Evolutionary conservation across 1,139 yeast species (phyloP).

Genomic region (Sugiyamaella japonica): DNA sequence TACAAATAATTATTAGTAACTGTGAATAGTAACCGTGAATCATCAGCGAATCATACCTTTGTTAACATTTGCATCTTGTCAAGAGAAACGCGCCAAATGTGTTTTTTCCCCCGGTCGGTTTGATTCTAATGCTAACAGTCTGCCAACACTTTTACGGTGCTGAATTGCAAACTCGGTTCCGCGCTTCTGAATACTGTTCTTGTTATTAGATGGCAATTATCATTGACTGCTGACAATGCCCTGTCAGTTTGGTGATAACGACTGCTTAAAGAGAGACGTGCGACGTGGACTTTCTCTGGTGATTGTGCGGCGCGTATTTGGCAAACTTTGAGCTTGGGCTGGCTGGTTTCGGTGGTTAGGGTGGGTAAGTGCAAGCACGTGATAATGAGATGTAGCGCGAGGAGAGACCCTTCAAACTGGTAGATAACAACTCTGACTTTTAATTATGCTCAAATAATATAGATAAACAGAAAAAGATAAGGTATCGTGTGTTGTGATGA

Average conservation of each 20-base stretch:
- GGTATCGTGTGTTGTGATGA: too few relatives aligned
- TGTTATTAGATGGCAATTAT: not conserved
- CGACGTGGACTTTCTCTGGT: conserved; percentile 13
- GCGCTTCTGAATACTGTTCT: too few relatives aligned
- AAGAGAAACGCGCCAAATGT: not conserved
- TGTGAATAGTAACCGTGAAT: too few relatives aligned
- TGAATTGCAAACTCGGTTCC: too few relatives aligned
- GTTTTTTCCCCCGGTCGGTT: not conserved
- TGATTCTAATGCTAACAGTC: too few relatives aligned
- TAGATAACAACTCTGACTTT: too few relatives aligned
- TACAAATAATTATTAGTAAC: conserved; percentile 31
- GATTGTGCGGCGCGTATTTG: conserved; percentile 7
- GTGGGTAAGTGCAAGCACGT: not conserved
- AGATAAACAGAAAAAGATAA: too few relatives aligned
- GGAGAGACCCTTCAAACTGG: too few relatives aligned
- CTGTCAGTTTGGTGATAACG: not conserved
- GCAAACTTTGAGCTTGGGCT: not conserved
- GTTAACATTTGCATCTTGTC: conserved; percentile 90
- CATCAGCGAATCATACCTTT: conserved; percentile 46
- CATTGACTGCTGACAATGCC: not conserved
- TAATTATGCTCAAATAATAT: too few relatives aligned
- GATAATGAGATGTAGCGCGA: too few relatives aligned
- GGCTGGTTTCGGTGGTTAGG: not conserved
- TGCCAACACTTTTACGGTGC: too few relatives aligned
- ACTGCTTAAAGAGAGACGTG: not conserved